Evolutionary conservation across 768 basidiomycete genomes (phyloP).

Genomic region (Infundibulicybe gibba): DNA sequence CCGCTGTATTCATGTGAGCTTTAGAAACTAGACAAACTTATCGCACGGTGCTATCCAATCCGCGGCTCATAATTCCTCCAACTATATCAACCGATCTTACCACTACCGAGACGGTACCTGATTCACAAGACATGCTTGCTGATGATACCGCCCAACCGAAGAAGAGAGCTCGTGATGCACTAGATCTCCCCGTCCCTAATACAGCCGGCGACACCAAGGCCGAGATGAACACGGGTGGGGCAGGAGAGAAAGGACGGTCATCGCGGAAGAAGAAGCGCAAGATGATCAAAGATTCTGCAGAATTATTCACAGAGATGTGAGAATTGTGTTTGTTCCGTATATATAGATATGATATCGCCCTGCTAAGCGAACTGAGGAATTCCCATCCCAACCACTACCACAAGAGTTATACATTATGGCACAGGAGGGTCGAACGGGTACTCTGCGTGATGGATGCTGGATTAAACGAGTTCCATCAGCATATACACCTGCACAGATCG

Average conservation of each 20-base stretch:
- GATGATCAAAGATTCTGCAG: conserved; percentile 12
- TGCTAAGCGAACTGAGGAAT: too few species aligned
- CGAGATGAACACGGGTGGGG: neutral
- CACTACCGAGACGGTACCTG: neutral
- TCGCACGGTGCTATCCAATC: conserved; percentile 76
- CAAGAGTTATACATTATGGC: too few species aligned
- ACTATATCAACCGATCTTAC: conserved; percentile 1
- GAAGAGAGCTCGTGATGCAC: neutral
- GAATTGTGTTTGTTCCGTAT: neutral
- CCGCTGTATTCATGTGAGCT: neutral
- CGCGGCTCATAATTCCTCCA: conserved; percentile 56
- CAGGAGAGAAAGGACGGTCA: conserved; percentile 4
- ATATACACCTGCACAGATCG: neutral
- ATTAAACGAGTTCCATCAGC: neutral
- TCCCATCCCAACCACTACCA: too few species aligned
- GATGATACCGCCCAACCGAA: neutral
- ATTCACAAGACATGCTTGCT: neutral
- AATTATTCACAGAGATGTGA: neutral
- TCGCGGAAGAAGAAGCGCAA: conserved; percentile 26
- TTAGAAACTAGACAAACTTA: conserved; percentile 81
- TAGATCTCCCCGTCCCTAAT: neutral
- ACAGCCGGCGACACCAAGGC: conserved; percentile 15
- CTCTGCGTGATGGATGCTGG: neutral
- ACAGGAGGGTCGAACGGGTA: neutral
- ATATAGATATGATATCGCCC: too few species aligned